Conservation (phyloP, 2,329 filamentous ascomycete genomes). For the Calonectria multiphialidica region DNA sequence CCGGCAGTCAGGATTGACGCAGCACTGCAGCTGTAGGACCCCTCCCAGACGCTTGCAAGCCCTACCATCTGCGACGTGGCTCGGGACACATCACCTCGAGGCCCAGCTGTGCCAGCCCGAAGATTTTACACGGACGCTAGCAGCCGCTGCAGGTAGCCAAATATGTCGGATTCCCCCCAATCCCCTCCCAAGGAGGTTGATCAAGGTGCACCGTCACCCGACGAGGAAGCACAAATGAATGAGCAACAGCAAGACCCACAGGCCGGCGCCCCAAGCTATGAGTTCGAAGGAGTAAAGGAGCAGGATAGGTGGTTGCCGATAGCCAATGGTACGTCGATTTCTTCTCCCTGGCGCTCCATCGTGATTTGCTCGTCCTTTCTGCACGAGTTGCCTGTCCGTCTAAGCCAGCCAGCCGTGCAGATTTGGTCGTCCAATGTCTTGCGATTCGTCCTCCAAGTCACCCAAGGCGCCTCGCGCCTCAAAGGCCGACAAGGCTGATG, state of each 20-base stretch:
- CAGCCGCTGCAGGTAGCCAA: slow-evolving; percentile 78
- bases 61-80: slow-evolving; percentile 71
- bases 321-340: slow-evolving; percentile 92
- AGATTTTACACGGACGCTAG: slow-evolving; percentile 71
- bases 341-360: slow-evolving; percentile 46
- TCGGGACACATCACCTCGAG: slow-evolving; percentile 70
- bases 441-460: slow-evolving; percentile 66
- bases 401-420: slow-evolving; percentile 48
- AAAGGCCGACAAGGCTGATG: slow-evolving; percentile 62
- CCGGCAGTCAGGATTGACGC: slow-evolving; percentile 62
- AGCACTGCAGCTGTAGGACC: slow-evolving; percentile 64
- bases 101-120: slow-evolving; percentile 68
- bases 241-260: slow-evolving; percentile 84
- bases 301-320: slow-evolving; percentile 99
- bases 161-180: slow-evolving; percentile 91
- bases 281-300: slow-evolving; percentile 97
- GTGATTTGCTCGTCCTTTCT: slow-evolving; percentile 54
- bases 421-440: slow-evolving; percentile 66
- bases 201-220: slow-evolving; percentile 90
- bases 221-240: slow-evolving; percentile 96
- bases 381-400: slow-evolving; percentile 41
- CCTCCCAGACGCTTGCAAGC: slow-evolving; percentile 63
- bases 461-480: slow-evolving; percentile 61
- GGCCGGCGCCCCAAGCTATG: slow-evolving; percentile 78
- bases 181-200: slow-evolving; percentile 96